Evolutionary conservation across 768 basidiomycete genomes (phyloP), one percentile per base, ranked within the genome.

Genomic region (Suillus weaverae): DNA sequence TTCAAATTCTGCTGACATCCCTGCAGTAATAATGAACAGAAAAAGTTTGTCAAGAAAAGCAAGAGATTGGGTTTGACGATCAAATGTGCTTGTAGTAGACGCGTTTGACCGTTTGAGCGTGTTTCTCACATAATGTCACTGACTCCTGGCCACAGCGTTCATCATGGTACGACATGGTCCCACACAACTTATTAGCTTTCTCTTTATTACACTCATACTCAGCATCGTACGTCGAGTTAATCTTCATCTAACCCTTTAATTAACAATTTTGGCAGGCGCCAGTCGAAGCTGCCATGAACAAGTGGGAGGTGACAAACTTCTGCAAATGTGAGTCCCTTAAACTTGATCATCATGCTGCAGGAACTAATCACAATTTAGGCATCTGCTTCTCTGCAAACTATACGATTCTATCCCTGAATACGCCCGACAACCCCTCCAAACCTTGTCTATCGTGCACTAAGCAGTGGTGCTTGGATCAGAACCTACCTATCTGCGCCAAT

Each of bases 381-480:
- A 94, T 96, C 75, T 97, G 95, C 76, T 97, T 96, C 71, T 84
- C 85, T 66, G 83, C 89, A 26, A 95, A 94, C 73, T 96, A 92
- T 72, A 86, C 91, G 32, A 97, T 96, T 70, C 80, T 96, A 64
- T 91, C 85, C 59, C 81, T 97, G 69, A 86, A 88, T 67, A 84
- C 86, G 43, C 91, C 94, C 36, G 89, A 94, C 73, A 89, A 91
- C 70, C 91, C 93, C 2, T 86, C 87, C 20, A 94, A 97, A 76
- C 95, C 95, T 10, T 97, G 95, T 76, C 82, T 95, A 32, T 91
- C 93, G 6, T 97, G 95, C 75, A 97, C 94, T 11, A 94, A 95
- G 72, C 91, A 95, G 72, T 97, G 95, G 92, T 97, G 95, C 78
- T 81, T 95, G 62, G 92, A 97, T 73, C 95, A 94, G 77, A 93